phyloP scores from a whole-genome alignment of 2,329 filamentous ascomycete species.

The Fusarium scirpi region DNA sequence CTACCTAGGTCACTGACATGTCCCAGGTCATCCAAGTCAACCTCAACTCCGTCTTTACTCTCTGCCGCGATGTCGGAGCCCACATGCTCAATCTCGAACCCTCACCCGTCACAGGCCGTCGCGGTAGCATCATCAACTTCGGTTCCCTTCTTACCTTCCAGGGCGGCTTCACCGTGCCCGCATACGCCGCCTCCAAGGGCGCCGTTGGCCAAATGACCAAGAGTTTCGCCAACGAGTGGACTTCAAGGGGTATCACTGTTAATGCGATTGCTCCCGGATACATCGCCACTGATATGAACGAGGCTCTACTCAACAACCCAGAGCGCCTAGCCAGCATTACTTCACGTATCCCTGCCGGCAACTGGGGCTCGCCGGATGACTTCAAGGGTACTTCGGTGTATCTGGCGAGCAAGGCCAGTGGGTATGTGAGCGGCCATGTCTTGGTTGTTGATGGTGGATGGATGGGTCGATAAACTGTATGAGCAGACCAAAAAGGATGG shows the following conservation, averaged over 20 bases:
- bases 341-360: slow-evolving; percentile 82
- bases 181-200: slow-evolving; percentile 88
- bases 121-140: slow-evolving; percentile 85
- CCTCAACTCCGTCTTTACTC: slow-evolving; percentile 81
- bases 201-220: slow-evolving; percentile 88
- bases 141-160: slow-evolving; percentile 85
- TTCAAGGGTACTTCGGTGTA: slow-evolving; percentile 87
- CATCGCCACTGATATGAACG: slow-evolving; percentile 95
- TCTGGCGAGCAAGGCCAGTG: slow-evolving; percentile 79
- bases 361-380: slow-evolving; percentile 87
- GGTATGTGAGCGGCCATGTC: slow-evolving; percentile 85
- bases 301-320: slow-evolving; percentile 79
- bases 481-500: neutral
- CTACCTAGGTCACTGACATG: slow-evolving; percentile 14
- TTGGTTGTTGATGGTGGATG: slow-evolving; percentile 90
- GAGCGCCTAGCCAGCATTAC: slow-evolving; percentile 79
- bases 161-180: slow-evolving; percentile 88
- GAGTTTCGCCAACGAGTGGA: slow-evolving; percentile 89
- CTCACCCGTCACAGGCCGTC: slow-evolving; percentile 62
- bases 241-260: slow-evolving; percentile 80
- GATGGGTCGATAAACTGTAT: slow-evolving; percentile 78
- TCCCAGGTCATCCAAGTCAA: slow-evolving; percentile 84
- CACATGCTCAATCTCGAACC: slow-evolving; percentile 76
- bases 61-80: slow-evolving; percentile 81
- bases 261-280: slow-evolving; percentile 93